Evolutionary conservation across 2,329 filamentous ascomycete genomes (phyloP).

Genomic region (Arthrobotrys musiformis): DNA sequence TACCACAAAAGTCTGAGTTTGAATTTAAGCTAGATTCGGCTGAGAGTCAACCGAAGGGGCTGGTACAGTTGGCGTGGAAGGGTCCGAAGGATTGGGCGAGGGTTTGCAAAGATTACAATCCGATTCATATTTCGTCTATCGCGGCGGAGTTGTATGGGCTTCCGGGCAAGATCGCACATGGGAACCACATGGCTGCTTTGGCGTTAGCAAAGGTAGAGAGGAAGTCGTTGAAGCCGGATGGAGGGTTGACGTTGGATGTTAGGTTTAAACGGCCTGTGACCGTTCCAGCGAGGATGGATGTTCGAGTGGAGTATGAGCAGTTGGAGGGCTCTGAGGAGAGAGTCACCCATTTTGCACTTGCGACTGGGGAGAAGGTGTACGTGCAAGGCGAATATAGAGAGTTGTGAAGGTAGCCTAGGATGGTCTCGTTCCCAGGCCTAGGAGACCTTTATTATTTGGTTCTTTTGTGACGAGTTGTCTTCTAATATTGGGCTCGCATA

Average conservation of each 20-base stretch:
- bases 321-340: background rate
- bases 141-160: constrained; percentile 39
- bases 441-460: background rate
- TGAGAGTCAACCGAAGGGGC: background rate
- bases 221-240: background rate
- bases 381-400: constrained; percentile 32
- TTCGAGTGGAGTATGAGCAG: background rate
- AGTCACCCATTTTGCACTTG: constrained; percentile 35
- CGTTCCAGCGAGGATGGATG: constrained; percentile 14
- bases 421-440: background rate
- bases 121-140: constrained; percentile 38
- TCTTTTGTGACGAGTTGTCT: no score
- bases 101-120: constrained; percentile 50
- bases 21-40: constrained; percentile 17
- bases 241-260: constrained; percentile 15
- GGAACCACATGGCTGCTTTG: constrained; percentile 44
- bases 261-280: constrained; percentile 36
- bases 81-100: constrained; percentile 41
- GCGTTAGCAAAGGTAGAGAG: background rate
- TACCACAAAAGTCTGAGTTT: constrained; percentile 11
- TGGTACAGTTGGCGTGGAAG: background rate
- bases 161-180: constrained; percentile 44
- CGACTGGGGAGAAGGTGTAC: constrained; percentile 23
- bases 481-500: no score
- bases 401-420: background rate